Conservation (phyloP, 2,329 filamentous ascomycete genomes). For the Calycina marina region DNA sequence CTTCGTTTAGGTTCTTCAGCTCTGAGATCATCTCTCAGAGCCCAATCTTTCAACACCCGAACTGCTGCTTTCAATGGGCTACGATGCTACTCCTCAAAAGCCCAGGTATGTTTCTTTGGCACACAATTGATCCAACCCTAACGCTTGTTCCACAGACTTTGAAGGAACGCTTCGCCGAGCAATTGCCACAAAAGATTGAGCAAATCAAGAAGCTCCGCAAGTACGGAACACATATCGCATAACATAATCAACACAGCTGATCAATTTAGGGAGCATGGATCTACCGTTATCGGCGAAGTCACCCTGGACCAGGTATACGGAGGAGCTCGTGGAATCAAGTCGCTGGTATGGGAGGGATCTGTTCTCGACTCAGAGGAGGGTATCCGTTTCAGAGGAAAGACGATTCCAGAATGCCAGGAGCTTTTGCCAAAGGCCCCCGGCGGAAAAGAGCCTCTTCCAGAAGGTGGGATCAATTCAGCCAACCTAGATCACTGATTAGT, state of each 20-base stretch:
- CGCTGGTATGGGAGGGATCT: constrained; percentile 95
- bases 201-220: constrained; percentile 98
- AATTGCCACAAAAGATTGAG: constrained; percentile 91
- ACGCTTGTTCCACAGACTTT: constrained; percentile 47
- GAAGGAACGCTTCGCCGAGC: constrained; percentile 96
- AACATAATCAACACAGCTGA: constrained; percentile 11
- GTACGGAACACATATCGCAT: constrained; percentile 35
- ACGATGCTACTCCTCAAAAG: constrained; percentile 88
- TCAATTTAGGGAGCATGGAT: constrained; percentile 66
- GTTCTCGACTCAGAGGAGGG: constrained; percentile 97
- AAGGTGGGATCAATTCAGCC: constrained; percentile 41
- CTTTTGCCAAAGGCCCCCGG: constrained; percentile 93
- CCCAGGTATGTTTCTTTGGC: constrained; percentile 72
- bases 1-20: constrained; percentile 69
- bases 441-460: constrained; percentile 90
- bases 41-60: constrained; percentile 53
- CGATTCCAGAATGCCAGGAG: constrained; percentile 97
- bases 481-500: background rate
- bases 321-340: constrained; percentile 97
- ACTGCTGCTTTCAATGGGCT: constrained; percentile 64
- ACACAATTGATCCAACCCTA: too few relatives aligned
- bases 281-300: constrained; percentile 92
- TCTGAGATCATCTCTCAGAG: constrained; percentile 61
- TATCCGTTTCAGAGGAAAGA: constrained; percentile 98
- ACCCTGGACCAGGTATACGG: constrained; percentile 99